These are phyloP conservation scores for Yarrowia hollandica DNA, from an alignment of 805 yeast genomes.

Conservation along the genomic window DNA sequence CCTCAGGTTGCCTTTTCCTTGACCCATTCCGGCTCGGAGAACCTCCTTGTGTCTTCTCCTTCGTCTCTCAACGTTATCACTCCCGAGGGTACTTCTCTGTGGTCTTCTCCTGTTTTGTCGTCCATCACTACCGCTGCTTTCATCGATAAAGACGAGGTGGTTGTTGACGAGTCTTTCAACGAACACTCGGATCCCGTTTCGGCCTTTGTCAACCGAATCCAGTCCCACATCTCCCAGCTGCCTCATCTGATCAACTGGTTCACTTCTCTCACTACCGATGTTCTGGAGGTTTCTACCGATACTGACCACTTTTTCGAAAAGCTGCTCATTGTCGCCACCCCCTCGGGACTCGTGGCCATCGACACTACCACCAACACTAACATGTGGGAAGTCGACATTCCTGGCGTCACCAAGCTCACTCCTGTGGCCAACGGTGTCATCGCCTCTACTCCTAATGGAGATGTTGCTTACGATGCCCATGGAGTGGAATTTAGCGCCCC, in stretches of 20 bases:
- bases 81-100: background rate
- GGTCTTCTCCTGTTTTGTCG: constrained; percentile 17
- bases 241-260: constrained; percentile 26
- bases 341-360: constrained; percentile 33
- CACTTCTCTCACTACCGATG: background rate
- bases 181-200: constrained; percentile 37
- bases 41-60: background rate
- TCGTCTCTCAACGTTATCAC: background rate
- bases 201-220: constrained; percentile 37
- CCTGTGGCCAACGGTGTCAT: constrained; percentile 2
- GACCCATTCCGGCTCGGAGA: background rate
- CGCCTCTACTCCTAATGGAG: background rate
- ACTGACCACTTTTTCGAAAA: constrained; percentile 41
- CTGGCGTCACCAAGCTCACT: constrained; percentile 1
- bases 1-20: background rate
- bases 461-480: constrained; percentile 22
- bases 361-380: constrained; percentile 31
- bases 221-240: constrained; percentile 37
- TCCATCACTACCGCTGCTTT: constrained; percentile 7
- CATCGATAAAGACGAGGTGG: constrained; percentile 10
- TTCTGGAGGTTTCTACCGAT: constrained; percentile 23
- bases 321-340: constrained; percentile 38
- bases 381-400: constrained; percentile 4
- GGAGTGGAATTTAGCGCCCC: constrained; percentile 16
- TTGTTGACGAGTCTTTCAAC: constrained; percentile 36